A percentile compares a stretch with the other conserved stretches of the same genome.
These are phyloP conservation scores for Urostyla sp. DNA, from an alignment of 73 alveolate species.

Conservation along the genomic window DNA sequence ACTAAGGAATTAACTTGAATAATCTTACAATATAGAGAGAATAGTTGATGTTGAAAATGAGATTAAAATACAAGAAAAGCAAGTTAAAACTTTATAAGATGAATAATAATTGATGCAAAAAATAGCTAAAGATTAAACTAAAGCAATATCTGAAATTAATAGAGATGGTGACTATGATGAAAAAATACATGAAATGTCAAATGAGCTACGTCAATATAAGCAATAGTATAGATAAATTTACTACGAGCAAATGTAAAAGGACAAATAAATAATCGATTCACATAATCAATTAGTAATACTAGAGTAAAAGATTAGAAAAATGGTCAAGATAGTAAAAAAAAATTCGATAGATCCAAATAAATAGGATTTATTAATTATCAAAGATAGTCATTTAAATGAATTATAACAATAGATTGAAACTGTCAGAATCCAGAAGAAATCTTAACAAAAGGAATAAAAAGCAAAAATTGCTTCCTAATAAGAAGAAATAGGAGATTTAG, in stretches of 20 bases:
- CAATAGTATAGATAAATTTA: constrained; percentile 8
- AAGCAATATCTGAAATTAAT: not conserved
- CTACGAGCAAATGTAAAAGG: constrained; percentile 22
- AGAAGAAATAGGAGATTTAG: constrained; percentile 45
- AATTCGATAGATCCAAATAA: too few species aligned
- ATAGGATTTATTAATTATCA: too few species aligned
- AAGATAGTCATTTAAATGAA: too few species aligned
- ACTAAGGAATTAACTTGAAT: constrained; percentile 1
- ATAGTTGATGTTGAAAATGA: constrained; percentile 36
- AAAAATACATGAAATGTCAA: not conserved
- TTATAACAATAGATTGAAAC: constrained; percentile 34
- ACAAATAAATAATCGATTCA: constrained; percentile 47
- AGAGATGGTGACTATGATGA: constrained; percentile 44
- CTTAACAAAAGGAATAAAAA: constrained; percentile 26
- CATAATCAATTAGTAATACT: constrained; percentile 49
- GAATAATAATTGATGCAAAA: constrained; percentile 2
- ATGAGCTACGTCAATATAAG: constrained; percentile 1
- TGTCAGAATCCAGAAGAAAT: not conserved
- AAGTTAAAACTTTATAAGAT: constrained; percentile 7
- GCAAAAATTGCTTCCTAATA: constrained; percentile 12
- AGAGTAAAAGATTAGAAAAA: constrained; percentile 46
- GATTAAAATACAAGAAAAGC: not conserved
- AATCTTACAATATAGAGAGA: constrained; percentile 32
- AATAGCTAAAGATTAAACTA: not conserved
- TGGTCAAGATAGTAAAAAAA: too few species aligned